Percentiles rank a stretch among this genome's conserved stretches.
phyloP scores from a whole-genome alignment of 805 yeast genomes.

The Kluyveromyces aestuarii region DNA sequence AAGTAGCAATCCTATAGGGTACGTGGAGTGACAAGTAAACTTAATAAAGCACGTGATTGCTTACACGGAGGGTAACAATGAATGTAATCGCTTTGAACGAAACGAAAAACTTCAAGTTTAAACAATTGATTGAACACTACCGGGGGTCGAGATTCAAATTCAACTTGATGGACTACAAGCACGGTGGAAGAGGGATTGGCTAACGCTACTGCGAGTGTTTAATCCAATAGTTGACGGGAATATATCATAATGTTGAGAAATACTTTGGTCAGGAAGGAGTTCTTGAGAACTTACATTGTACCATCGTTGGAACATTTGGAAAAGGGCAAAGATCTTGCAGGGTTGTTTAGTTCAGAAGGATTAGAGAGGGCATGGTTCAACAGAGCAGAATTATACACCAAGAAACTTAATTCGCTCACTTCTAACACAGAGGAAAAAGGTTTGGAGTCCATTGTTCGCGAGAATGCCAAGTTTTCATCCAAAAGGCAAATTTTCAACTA shows the following conservation, averaged over 20 bases:
- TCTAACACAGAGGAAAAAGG: constrained; percentile 18
- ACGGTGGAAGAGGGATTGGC: background rate
- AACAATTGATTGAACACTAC: background rate
- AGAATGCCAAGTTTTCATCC: constrained; percentile 21
- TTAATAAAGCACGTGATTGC: background rate
- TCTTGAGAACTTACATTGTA: constrained; percentile 12
- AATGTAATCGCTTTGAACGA: background rate
- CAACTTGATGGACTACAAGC: too few species aligned
- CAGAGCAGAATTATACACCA: constrained; percentile 33
- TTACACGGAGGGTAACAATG: background rate
- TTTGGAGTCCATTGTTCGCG: constrained; percentile 17
- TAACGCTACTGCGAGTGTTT: background rate
- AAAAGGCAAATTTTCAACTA: constrained; percentile 29
- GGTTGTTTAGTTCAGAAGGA: constrained; percentile 40
- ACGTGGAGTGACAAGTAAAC: too few species aligned
- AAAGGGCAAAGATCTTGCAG: constrained; percentile 35
- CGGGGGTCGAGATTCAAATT: too few species aligned
- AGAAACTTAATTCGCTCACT: constrained; percentile 32
- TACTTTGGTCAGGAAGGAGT: background rate
- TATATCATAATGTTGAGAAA: constrained; percentile 1
- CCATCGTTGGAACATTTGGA: constrained; percentile 19
- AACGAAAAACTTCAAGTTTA: background rate
- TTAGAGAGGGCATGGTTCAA: constrained; percentile 44
- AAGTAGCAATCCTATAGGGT: too few species aligned
- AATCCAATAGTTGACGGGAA: background rate